Evolutionary conservation across 805 yeast genomes (phyloP), one percentile per base, ranked within the genome.

Genomic region (Kuraishia ogatae): DNA sequence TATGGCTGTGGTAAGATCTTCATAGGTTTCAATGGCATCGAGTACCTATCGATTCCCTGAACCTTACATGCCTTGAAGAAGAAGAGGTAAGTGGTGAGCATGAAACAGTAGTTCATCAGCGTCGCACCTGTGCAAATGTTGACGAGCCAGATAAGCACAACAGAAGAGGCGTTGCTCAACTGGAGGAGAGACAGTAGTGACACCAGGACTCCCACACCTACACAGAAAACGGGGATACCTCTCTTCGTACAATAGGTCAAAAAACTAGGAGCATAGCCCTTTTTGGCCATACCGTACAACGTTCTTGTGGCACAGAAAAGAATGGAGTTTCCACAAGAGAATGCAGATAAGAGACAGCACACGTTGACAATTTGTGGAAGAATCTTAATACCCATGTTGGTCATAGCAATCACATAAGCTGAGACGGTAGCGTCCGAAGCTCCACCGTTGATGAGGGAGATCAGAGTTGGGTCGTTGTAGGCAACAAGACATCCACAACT

Each of bases 121-220:
- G 84, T 89, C 35, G 87, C 85, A 43, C 83, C 82, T 2, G 94
- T 85, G 53, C 84, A 84, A 56, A 88, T 70, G 61, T 85, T 85
- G 56, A 86, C 80, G 53, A 88, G 73, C 92, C 93, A 88, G 62
- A 75, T 77, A 58, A 88, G 75, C 2, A 87, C 94, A 2, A 77
- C 76, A 17, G 82, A 80, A 24, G 92, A 78, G 29, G 78, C 72
- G 50, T 77, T 73, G 24, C 83, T 76, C 56, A 84, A 66, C 64
- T 86, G 78, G 59, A 78, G 65, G 58, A 76, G 77, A 2, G 80
- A 73, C 4, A 78, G 61, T 43, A 74, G 67, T 1, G 80, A 74
- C 75, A 80, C 76, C 43, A 66, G 59, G 46, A 76, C 62, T 1
- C 78, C 70, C 1, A 74, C 61, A 39, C 71, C 55, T 11, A 78